Base-by-base conservation (phyloP, 495 filamentous ascomycete species). In the Neurospora tetraspora region DNA sequence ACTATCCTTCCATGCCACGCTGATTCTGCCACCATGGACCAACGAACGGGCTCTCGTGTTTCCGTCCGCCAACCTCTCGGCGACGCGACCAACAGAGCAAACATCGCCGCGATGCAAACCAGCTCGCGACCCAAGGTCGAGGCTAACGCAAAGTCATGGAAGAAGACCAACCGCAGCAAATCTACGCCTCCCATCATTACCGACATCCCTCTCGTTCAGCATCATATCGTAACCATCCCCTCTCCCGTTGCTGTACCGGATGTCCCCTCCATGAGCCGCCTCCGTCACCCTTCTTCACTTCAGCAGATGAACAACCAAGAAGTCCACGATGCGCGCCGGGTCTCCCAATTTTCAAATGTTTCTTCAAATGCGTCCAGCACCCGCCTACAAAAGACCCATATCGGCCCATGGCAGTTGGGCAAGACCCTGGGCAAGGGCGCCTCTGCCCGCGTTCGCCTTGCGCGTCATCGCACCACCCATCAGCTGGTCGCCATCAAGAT, bases 401-500 rank as follows among this genome's bases (percentile, higher is more conserved):
- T 89, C 70, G 94, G 94, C 3, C 94, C 95, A 76, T 99, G 96
- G 96, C 87, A 93, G 69, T 82, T 99, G 20, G 96, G 96, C 9
- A 91, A 89, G 78, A 94, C 91, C 1, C 84, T 99, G 68, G 96
- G 96, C 0, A 89, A 91, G 72, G 96, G 96, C 9, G 90, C 94
- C 0, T 94, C 92, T 71, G 94, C 92, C 4, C 86, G 92, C 7
- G 96, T 99, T 10, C 87, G 96, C 69, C 79, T 93, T 68, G 95
- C 93, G 1, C 89, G 90, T 73, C 94, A 99, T 82, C 86, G 85
- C 20, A 80, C 85, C 16, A 94, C 92, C 0, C 87, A 91, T 4
- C 88, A 96, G 73, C 84, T 90, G 37, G 96, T 93, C 11, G 96
- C 96, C 7, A 89, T 97, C 80, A 99, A 99, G 86, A 97, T 99